phyloP scores from a whole-genome alignment of 768 basidiomycete species.

The Termitomyces sp. region DNA sequence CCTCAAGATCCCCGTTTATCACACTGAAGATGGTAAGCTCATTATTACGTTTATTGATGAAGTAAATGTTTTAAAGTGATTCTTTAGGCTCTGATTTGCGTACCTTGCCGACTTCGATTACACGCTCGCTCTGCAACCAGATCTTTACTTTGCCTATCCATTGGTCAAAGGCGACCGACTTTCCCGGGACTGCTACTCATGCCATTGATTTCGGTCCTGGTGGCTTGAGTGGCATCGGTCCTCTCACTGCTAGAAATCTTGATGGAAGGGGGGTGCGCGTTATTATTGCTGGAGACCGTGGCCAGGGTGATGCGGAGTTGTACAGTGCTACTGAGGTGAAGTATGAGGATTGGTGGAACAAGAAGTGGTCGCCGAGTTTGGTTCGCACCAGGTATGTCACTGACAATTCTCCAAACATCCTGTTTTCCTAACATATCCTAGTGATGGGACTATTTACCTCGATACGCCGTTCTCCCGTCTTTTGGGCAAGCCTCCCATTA shows the following conservation, averaged over 20 bases:
- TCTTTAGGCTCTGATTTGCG: conserved; percentile 80
- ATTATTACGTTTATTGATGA: neutral
- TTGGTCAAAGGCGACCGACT: conserved; percentile 86
- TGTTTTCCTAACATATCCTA: conserved; percentile 24
- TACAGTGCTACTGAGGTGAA: conserved; percentile 62
- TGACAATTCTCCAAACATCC: neutral
- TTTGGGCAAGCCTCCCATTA: conserved; percentile 94
- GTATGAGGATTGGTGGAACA: conserved; percentile 87
- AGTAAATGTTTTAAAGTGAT: neutral
- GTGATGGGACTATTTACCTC: conserved; percentile 87
- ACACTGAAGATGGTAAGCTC: conserved; percentile 84
- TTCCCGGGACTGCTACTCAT: conserved; percentile 89
- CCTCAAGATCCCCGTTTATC: conserved; percentile 78
- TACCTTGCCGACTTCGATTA: conserved; percentile 59
- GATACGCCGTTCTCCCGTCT: conserved; percentile 97
- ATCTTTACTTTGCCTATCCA: conserved; percentile 91
- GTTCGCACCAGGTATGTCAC: conserved; percentile 79
- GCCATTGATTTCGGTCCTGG: conserved; percentile 97
- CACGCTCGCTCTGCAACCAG: conserved; percentile 86
- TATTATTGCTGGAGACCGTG: conserved; percentile 86
- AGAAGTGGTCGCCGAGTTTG: conserved; percentile 78
- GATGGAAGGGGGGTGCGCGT: conserved; percentile 93
- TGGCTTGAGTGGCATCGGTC: conserved; percentile 88
- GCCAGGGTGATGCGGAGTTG: conserved; percentile 83
- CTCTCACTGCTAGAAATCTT: conserved; percentile 82